A percentile compares a stretch with the other conserved stretches of the same genome.
phyloP scores from a whole-genome alignment of 805 yeast genomes.

The Aciculoconidium aculeatum region DNA sequence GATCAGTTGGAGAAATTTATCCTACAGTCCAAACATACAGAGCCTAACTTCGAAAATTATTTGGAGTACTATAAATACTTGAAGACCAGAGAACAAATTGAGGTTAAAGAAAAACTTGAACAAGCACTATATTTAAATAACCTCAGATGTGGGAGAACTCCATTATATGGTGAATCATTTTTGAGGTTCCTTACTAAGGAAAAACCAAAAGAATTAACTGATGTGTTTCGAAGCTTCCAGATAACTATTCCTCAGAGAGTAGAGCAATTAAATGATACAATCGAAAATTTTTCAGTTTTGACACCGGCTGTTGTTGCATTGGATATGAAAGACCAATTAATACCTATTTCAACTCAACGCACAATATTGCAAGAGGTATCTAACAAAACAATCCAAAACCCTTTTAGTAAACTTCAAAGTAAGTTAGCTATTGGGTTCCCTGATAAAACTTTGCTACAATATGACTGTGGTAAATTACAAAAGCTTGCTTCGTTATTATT shows the following conservation, averaged over 20 bases:
- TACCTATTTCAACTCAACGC: constrained; percentile 36
- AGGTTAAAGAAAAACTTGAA: constrained; percentile 45
- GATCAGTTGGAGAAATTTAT: constrained; percentile 34
- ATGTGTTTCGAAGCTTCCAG: constrained; percentile 16
- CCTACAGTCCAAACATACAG: constrained; percentile 15
- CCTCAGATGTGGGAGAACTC: constrained; percentile 58
- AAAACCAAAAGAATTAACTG: constrained; percentile 5
- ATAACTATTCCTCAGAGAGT: constrained; percentile 22
- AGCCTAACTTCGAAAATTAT: constrained; percentile 30
- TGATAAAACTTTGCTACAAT: constrained; percentile 84
- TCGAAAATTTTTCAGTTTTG: constrained; percentile 76
- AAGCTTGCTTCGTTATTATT: constrained; percentile 70
- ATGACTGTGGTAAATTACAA: constrained; percentile 96
- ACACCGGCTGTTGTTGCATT: constrained; percentile 83
- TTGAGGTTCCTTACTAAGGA: constrained; percentile 36
- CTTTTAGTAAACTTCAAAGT: constrained; percentile 77
- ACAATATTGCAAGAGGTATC: constrained; percentile 25
- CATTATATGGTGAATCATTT: constrained; percentile 62
- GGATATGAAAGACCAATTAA: constrained; percentile 53
- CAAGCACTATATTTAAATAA: constrained; percentile 60
- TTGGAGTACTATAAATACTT: constrained; percentile 55
- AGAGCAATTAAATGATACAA: constrained; percentile 37
- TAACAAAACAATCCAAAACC: constrained; percentile 39
- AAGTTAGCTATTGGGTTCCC: constrained; percentile 92
- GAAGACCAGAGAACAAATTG: constrained; percentile 47